Base-by-base conservation (phyloP, 768 basidiomycete genomes). In the Suillus cothurnatus region DNA sequence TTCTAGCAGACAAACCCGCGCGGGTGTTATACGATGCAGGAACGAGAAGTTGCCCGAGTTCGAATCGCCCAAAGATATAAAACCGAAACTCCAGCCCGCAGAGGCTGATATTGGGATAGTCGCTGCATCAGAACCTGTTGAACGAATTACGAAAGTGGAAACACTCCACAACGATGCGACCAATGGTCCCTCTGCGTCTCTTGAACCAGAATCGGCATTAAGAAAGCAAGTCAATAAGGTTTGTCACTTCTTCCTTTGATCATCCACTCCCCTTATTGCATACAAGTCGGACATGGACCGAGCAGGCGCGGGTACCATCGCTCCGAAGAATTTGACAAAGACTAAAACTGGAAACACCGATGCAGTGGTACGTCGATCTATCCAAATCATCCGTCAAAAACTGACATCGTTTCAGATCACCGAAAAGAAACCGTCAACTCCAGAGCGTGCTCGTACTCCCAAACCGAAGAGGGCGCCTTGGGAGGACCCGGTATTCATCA, bases 391-490 rank as follows among this genome's bases (percentile, higher is more conserved):
- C 17, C n/a, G 2, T 26, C 57, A 19, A 38, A 14, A 57, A 17
- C n/a, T 36, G 36, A 31, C 36, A 38, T 38, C 43, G 41, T 62
- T 64, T 50, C 52, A 61, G 34, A 21, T 49, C 45, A 21, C 31
- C 31, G 62, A 63, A 6, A 55, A 32, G 31, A 55, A 55, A 28
- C 31, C 21, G 38, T 36, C 55, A 43, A n/a, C 62, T 65, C 32
- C 31, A 60, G 23, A 73, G 71, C 28, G 17, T 49, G 28, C 34
- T 61, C 41, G 58, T 19, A 50, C 45, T 38, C 19, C 43, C n/a
- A 77, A 75, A 57, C 59, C 70, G 12, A 68, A 62, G 52, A 74
- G 76, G 68, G 78, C 78, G 8, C 74, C 77, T 14, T 77, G 75
- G 76, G 75, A 73, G 57, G 67, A 69, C 38, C 61, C 68, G 38